Base-by-base conservation (phyloP, 2,329 filamentous ascomycete genomes). In the Colletotrichum orbiculare region DNA sequence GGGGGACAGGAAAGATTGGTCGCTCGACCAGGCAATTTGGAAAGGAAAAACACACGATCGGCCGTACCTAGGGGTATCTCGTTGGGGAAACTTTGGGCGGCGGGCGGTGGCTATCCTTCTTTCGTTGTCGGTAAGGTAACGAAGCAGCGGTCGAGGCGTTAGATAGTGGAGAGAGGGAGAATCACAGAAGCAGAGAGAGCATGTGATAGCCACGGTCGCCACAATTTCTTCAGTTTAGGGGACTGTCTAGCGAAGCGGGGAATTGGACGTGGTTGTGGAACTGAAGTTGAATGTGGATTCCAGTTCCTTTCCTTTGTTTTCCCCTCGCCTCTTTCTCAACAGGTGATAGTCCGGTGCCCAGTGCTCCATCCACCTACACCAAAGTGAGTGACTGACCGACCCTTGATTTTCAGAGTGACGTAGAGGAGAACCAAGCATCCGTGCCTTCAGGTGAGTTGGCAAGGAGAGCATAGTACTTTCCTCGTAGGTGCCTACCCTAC, bases 111-210 rank as follows among this genome's bases (percentile, higher is more conserved):
- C 62, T 65, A 65, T 56, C 42, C 58, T 56, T n/a, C 58, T 65
- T 65, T 65, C n/a, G 62, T 56, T 57, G 58, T 62, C 58, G 62
- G 62, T 65, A 52, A 62, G 17, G 47, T 43, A 62, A 52, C 37
- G 52, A 56, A 42, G 50, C n/a, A 47, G 45, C 9, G 35, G 35
- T 10, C 43, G 15, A n/a, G 52, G 39, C 17, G 43, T 13, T 33
- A 33, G 13, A 34, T n/a, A 47, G 34, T 15, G 45, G 45, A 50
- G 46, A 50, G 13, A 39, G 50, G 25, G 48, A 17, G 45, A 49
- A 55, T 47, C 11, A 46, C 47, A 38, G 46, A 34, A 33, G 46
- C 41, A 37, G 43, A 48, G 12, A 60, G 48, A 54, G 50, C 64
- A 67, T 67, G 64, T 67, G 64, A 67, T 59, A 54, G 53, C 60